Evolutionary conservation across 2,329 filamentous ascomycete species (phyloP).

Genomic region (Talaromyces funiculosus): DNA sequence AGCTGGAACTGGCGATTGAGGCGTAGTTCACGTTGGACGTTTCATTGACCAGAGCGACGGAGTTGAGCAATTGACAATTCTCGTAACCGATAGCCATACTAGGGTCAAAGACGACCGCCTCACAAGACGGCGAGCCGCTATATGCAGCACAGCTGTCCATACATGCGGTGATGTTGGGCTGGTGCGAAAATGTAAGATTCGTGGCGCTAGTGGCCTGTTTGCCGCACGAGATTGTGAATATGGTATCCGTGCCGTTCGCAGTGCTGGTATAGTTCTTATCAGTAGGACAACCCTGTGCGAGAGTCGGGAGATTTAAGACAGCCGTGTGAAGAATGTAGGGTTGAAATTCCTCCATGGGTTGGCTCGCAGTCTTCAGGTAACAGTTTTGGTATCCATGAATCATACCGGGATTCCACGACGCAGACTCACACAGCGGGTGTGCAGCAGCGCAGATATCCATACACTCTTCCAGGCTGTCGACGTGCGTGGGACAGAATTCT

Average conservation of each 20-base stretch:
- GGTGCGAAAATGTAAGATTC: slow-evolving; percentile 5
- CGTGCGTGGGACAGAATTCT: background rate
- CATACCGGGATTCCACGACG: slow-evolving; percentile 8
- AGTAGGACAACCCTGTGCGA: slow-evolving; percentile 5
- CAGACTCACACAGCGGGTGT: slow-evolving; percentile 6
- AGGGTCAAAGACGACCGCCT: slow-evolving; percentile 7
- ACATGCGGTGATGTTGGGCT: slow-evolving; percentile 5
- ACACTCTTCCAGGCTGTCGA: slow-evolving; percentile 5
- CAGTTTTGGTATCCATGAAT: slow-evolving; percentile 9
- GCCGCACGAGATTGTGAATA: slow-evolving; percentile 1
- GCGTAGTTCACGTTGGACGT: slow-evolving; percentile 5
- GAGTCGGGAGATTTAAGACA: background rate
- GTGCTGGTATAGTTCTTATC: slow-evolving; percentile 1
- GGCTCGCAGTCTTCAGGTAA: slow-evolving; percentile 5
- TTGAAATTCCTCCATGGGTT: background rate
- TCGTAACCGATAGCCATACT: slow-evolving; percentile 6
- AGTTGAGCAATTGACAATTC: slow-evolving; percentile 10
- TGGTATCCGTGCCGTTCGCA: background rate
- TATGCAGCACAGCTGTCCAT: slow-evolving; percentile 5
- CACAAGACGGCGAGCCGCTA: background rate
- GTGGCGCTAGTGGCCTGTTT: slow-evolving; percentile 6
- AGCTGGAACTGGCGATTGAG: background rate
- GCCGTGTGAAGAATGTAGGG: background rate
- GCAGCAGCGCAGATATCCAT: slow-evolving; percentile 8
- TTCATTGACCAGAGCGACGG: background rate